These are phyloP conservation scores for Penicillium glabrum DNA, from an alignment of 2,329 filamentous ascomycete genomes.

Conservation along the genomic window DNA sequence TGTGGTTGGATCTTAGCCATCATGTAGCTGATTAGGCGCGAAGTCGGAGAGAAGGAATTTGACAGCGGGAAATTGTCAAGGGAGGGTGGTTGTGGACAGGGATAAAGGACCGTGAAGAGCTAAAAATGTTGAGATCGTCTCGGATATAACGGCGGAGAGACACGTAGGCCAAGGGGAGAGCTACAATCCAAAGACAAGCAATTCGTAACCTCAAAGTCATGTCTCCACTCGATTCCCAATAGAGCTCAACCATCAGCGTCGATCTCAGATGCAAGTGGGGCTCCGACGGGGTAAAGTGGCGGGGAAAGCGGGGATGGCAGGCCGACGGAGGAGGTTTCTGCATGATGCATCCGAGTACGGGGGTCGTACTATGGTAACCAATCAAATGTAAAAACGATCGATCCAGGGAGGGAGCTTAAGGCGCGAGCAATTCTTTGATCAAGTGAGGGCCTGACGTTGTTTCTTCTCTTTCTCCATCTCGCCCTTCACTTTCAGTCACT, in stretches of 20 bases:
- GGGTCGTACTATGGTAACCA: background rate
- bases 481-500: background rate
- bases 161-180: background rate
- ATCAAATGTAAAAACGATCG: background rate
- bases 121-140: background rate
- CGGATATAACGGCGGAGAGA: background rate
- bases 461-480: background rate
- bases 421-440: background rate
- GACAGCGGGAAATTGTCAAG: background rate
- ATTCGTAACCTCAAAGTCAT: background rate
- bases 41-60: background rate
- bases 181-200: background rate
- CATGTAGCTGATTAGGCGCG: background rate
- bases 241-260: background rate
- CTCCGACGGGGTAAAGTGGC: background rate
- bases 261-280: background rate
- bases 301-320: background rate
- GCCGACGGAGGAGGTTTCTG: background rate
- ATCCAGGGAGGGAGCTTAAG: background rate
- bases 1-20: background rate
- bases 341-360: background rate
- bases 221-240: background rate
- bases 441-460: background rate
- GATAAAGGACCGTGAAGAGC: background rate
- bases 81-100: background rate